Base-by-base conservation (phyloP, 352 stramenopile species). In the Pythium brassicae region DNA sequence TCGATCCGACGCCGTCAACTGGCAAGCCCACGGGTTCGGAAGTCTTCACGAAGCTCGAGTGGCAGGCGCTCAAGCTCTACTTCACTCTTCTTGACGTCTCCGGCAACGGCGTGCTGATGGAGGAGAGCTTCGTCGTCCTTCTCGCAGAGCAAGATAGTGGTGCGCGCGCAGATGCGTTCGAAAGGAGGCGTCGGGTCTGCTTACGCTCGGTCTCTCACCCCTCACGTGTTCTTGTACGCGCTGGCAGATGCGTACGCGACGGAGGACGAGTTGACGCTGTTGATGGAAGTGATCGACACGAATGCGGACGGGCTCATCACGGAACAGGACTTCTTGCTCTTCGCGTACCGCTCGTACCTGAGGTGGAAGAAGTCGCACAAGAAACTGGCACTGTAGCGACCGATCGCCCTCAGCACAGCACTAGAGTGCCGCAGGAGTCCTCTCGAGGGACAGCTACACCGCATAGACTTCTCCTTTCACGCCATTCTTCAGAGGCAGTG, bases 121-220 rank as follows among this genome's bases (percentile, higher is more conserved):
- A 93, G 63, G 83, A 93, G 53, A 89, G 83, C 60, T 88, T 93
- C 62, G 77, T 86, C 32, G 75, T 90, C 26, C 71, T 93, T 44
- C 71, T 93, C 11, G 77, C 77, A 27, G 83, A 93, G 50, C 83
- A 93, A 63, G 80, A 93, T 61, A 84, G 69, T 39, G 83, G 83
- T 92, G 67, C 55, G 72, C 14, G 32, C 6, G 32, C 32, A 37
- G 6, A 14, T 37, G 32, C 8, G 32, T 37, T 37, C 32, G 32
- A 37, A 37, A 7, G 14, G 32, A 37, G 14, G 32, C 32, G 14
- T 37, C 14, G 32, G 32, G 23, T 6, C 22, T 19, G 20, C 8
- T 50, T 1, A 12, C 23, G 44, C 20, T 47, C 10, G n/a, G n/a
- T 23, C 27, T 19, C 11, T n/a, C 8, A 50, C 22, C 27, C 22